Base-by-base conservation (phyloP, 2,329 filamentous ascomycete species). In the Mariannaea sp. region DNA sequence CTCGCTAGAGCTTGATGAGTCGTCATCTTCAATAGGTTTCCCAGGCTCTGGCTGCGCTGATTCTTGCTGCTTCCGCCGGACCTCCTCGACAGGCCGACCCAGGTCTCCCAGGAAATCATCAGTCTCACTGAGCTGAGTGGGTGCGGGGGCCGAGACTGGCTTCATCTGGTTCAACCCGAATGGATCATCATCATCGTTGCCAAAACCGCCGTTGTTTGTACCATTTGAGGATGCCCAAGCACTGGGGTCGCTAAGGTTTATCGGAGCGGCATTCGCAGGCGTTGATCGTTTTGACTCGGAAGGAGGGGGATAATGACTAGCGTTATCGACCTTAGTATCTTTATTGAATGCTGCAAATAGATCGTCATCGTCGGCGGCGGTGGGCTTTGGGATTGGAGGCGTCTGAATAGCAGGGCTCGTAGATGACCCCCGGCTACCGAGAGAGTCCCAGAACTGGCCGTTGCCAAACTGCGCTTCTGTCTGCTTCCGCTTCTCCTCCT, bases 101-200 rank as follows among this genome's bases (percentile, higher is more conserved):
- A 89, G 70, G 58, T 87, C 84, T 7, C 86, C 86, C 17, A 89
- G 70, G 38, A 89, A 80, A 63, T 89, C 85, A 52, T 87, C 82
- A 41, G 86, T 83, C 24, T 86, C 83, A 1, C 60, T 49, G 8
- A 60, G 64, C 20, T 68, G 65, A 17, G 59, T 49, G 17, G 68
- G 60, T 17, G 69, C 56, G 4, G 69, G 51, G 24, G 64, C 38
- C 61, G 75, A 41, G 24, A 49, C 73, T 3, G 66, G 73, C 58
- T 83, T 82, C 65, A 91, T 70, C 59, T 87, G 77, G 54, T 80
- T 86, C 29, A 97, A 75, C 1, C 90, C 93, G 69, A 97, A 97
- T 2, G 92, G 90, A 67, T 96, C 91, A 67, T 96, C 91, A 62
- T 96, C 90, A 52, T 93, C 87, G 24, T 82, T 78, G 10, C 71